These are phyloP conservation scores for Fusarium phyllophilum DNA, from an alignment of 2,329 filamentous ascomycete genomes.

Conservation along the genomic window DNA sequence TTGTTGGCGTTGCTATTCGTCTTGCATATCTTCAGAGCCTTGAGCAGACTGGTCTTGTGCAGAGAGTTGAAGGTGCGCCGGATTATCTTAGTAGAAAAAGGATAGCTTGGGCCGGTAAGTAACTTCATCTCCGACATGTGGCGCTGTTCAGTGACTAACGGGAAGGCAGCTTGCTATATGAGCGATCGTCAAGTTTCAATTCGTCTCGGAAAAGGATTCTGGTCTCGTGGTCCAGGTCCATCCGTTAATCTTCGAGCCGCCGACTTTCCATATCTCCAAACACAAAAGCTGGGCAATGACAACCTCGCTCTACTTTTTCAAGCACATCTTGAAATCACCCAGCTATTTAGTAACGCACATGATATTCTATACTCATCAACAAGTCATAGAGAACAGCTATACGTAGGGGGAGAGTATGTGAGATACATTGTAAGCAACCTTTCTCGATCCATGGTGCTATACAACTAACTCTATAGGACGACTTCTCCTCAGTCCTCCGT, in stretches of 20 bases:
- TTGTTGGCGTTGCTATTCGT: conserved; percentile 75
- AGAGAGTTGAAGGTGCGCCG: conserved; percentile 67
- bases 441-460: too few species aligned
- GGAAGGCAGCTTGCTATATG: conserved; percentile 65
- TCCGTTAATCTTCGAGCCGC: conserved; percentile 71
- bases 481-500: conserved; percentile 74
- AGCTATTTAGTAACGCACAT: conserved; percentile 78
- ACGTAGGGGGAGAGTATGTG: conserved; percentile 77
- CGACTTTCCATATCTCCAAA: conserved; percentile 74
- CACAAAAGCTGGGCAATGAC: conserved; percentile 67
- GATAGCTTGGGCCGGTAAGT: conserved; percentile 71
- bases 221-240: conserved; percentile 76
- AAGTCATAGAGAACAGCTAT: conserved; percentile 74
- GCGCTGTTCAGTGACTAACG: neutral
- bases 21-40: conserved; percentile 76
- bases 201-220: conserved; percentile 76
- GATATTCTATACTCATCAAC: conserved; percentile 79
- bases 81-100: conserved; percentile 70
- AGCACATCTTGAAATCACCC: conserved; percentile 75
- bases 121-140: fast-evolving
- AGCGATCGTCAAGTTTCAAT: conserved; percentile 76
- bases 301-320: conserved; percentile 76
- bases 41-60: conserved; percentile 74
- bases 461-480: too few species aligned
- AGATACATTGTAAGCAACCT: conserved; percentile 74